These are phyloP conservation scores for Cryptococcus sp. DNA, from an alignment of 1,284 basidiomycete genomes.

Conservation along the genomic window DNA sequence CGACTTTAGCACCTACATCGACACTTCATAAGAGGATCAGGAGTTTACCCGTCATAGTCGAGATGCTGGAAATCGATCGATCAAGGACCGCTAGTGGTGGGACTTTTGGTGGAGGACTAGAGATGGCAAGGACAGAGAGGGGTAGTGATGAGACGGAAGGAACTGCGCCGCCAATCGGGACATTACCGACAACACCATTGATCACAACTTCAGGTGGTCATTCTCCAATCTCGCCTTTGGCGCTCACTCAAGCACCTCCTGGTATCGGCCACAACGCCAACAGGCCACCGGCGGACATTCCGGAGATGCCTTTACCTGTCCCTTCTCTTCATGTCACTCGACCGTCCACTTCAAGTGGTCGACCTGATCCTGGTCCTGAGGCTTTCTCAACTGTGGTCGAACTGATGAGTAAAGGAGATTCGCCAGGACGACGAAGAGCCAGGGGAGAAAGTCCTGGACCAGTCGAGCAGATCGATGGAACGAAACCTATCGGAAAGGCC, in stretches of 20 bases:
- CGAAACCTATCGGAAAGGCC: neutral
- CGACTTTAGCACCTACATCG: too few species aligned
- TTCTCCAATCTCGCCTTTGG: neutral
- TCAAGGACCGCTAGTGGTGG: neutral
- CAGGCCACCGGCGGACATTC: neutral
- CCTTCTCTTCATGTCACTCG: neutral
- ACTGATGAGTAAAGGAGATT: constrained; percentile 14
- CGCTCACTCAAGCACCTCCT: neutral
- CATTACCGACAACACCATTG: neutral
- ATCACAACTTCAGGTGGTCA: neutral
- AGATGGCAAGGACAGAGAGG: neutral
- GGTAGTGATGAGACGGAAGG: neutral
- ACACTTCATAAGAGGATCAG: neutral
- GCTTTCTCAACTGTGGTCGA: constrained; percentile 14
- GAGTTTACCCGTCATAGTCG: neutral
- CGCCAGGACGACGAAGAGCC: constrained; percentile 1
- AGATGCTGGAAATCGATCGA: neutral
- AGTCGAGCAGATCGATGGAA: neutral
- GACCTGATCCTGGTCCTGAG: neutral
- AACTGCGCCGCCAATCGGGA: neutral
- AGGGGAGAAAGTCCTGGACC: neutral
- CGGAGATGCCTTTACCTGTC: neutral
- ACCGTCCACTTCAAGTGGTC: neutral
- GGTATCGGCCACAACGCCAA: too few species aligned
- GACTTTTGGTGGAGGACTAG: neutral